Evolutionary conservation across 345 rosid genomes (phyloP), one percentile per base, ranked within the genome.

Genomic region (Citrus mangshanensis): DNA sequence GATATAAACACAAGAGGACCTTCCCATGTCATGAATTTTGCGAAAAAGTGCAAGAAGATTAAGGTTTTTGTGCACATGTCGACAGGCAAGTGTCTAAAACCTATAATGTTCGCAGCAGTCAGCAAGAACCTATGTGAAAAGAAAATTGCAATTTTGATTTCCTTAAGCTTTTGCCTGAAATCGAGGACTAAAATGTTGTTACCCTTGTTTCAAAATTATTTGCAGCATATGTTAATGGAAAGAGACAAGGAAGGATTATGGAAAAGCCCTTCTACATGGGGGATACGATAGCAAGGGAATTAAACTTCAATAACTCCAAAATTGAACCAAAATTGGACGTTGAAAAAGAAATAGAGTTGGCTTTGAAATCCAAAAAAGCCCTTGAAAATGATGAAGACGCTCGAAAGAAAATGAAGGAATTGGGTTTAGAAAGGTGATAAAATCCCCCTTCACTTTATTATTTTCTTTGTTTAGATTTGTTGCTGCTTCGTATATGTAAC

Each of bases 151-250:
- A 40, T 40, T 40, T 40, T 40, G 12, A 40, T 10, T 42, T 42
- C 49, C 49, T 9, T 10, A 10, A 2, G 49, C 51, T 10, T 42
- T 42, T 42, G 16, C 51, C 51, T 0, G 51, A 42, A 42, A 10
- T 42, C 16, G 16, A 4, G 51, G 51, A 12, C 51, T 42, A 12
- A 42, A 42, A 12, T 42, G 51, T 42, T 12, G 3, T 42, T 10
- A 42, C 16, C 16, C 51, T 3, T 42, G 4, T 42, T 42, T 42
- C 51, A 42, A 42, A 42, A 42, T 42, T 42, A 42, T 42, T 42
- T 12, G 68, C 83, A 93, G 99, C 97, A 67, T 94, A 93, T 77
- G 97, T 91, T 55, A 96, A 94, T 84, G 99, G 99, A 81, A 92
- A 89, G 79, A 96, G 98, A 80, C 92, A 91, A 83, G 98, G 99